A percentile compares a stretch with the other conserved stretches of the same genome.
Evolutionary conservation across 2,329 filamentous ascomycete species (phyloP).

Genomic region (Amauroascus verrucosus): DNA sequence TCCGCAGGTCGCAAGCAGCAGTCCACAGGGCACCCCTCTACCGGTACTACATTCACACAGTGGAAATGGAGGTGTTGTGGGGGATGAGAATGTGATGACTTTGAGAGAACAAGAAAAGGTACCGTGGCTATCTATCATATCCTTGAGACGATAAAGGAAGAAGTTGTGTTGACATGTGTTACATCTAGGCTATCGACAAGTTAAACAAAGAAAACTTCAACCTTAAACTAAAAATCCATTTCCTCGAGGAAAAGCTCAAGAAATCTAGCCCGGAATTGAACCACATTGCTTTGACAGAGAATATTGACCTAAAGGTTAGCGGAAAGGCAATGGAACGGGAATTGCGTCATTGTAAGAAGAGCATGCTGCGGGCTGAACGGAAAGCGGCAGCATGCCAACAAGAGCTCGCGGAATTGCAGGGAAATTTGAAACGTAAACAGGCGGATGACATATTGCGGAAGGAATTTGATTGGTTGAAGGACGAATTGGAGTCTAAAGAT

Average conservation of each 20-base stretch:
- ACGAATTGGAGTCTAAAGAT: slow-evolving; percentile 43
- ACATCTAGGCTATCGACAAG: slow-evolving; percentile 61
- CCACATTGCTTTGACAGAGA: slow-evolving; percentile 80
- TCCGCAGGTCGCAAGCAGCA: slow-evolving; percentile 67
- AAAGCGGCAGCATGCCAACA: slow-evolving; percentile 75
- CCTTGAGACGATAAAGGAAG: background rate
- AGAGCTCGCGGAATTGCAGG: slow-evolving; percentile 72
- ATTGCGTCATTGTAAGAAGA: slow-evolving; percentile 75
- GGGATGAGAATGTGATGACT: slow-evolving; percentile 78
- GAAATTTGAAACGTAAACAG: slow-evolving; percentile 67
- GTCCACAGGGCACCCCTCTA: slow-evolving; percentile 71
- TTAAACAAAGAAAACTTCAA: slow-evolving; percentile 99
- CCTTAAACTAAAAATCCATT: slow-evolving; percentile 93
- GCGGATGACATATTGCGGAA: slow-evolving; percentile 59
- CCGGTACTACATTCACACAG: slow-evolving; percentile 55
- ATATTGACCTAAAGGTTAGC: slow-evolving; percentile 90
- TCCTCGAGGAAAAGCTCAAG: slow-evolving; percentile 78
- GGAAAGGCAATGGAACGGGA: slow-evolving; percentile 83
- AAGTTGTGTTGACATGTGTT: background rate
- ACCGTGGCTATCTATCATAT: background rate
- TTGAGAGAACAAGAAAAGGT: slow-evolving; percentile 78
- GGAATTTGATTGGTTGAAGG: slow-evolving; percentile 44
- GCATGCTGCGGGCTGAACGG: slow-evolving; percentile 67
- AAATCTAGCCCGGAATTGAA: slow-evolving; percentile 86
- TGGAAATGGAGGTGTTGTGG: slow-evolving; percentile 57